These are phyloP conservation scores for Trichosporon coremiiforme DNA, from an alignment of 1,284 basidiomycete genomes.

Conservation along the genomic window DNA sequence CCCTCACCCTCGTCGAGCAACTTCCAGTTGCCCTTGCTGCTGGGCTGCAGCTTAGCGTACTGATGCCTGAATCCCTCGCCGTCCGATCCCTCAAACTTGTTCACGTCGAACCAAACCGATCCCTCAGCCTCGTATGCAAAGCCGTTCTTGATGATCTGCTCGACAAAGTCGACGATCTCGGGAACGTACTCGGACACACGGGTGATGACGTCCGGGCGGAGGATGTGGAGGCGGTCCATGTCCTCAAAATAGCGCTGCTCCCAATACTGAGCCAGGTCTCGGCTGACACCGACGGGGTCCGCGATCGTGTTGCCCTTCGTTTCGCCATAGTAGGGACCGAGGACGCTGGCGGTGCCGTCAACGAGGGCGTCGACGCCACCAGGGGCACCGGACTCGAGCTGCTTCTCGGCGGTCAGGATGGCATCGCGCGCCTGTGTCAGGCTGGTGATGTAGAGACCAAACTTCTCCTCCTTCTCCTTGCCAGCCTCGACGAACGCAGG, in stretches of 20 bases:
- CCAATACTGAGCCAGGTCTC: conserved; percentile 84
- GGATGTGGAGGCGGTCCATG: conserved; percentile 84
- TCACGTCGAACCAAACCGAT: conserved; percentile 94
- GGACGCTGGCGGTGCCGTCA: conserved; percentile 71
- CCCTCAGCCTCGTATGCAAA: conserved; percentile 87
- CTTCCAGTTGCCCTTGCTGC: conserved; percentile 90
- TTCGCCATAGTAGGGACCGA: conserved; percentile 72
- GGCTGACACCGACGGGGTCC: conserved; percentile 79
- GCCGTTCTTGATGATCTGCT: conserved; percentile 82
- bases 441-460: conserved; percentile 78
- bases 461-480: conserved; percentile 80
- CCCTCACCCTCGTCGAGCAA: conserved; percentile 93
- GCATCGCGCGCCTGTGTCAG: conserved; percentile 62
- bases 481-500: conserved; percentile 67
- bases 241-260: conserved; percentile 88
- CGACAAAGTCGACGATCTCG: conserved; percentile 87
- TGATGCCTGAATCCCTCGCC: conserved; percentile 63
- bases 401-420: conserved; percentile 43
- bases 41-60: conserved; percentile 95
- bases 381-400: conserved; percentile 55
- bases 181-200: conserved; percentile 97
- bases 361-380: conserved; percentile 65
- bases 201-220: conserved; percentile 86
- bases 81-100: conserved; percentile 74
- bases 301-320: conserved; percentile 79